These are phyloP conservation scores for Panicum hallii DNA, from an alignment of 202 grass and related monocot genomes.

Conservation along the genomic window DNA sequence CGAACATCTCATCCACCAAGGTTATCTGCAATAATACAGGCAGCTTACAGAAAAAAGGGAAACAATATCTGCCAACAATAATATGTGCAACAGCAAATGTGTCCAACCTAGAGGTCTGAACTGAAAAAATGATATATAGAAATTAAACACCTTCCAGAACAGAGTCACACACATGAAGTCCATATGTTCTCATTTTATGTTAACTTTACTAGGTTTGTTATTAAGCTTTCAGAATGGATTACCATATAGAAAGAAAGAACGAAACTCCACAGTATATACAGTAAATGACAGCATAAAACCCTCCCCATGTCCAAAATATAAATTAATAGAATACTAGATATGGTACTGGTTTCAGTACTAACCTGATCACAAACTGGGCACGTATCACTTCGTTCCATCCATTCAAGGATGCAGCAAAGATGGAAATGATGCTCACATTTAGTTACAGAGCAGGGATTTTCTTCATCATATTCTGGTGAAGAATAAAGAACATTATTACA, in stretches of 20 bases:
- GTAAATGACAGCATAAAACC: not conserved
- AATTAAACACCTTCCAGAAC: not conserved
- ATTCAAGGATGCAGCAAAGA: slow-evolving; percentile 90
- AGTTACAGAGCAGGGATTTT: slow-evolving; percentile 80
- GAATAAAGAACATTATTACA: slow-evolving; percentile 25
- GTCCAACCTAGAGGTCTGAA: not conserved
- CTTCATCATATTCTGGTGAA: slow-evolving; percentile 82
- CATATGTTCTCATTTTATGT: not conserved
- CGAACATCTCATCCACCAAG: slow-evolving; percentile 47
- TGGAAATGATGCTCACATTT: slow-evolving; percentile 93
- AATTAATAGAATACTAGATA: not conserved
- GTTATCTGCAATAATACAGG: slow-evolving; percentile 37
- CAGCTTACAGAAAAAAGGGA: not conserved
- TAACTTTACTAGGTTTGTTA: not conserved
- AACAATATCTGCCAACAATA: slow-evolving; percentile 1
- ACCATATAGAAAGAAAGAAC: not conserved
- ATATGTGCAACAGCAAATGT: not conserved
- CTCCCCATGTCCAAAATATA: not conserved
- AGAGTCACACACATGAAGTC: not conserved
- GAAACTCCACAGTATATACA: not conserved
- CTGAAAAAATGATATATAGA: not conserved
- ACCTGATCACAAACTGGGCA: slow-evolving; percentile 96
- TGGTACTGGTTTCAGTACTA: slow-evolving; percentile 30
- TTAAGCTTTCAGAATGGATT: not conserved
- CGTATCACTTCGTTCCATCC: slow-evolving; percentile 91